phyloP scores from a whole-genome alignment of 2,329 filamentous ascomycete species.

The Helicocarpus griseus region DNA sequence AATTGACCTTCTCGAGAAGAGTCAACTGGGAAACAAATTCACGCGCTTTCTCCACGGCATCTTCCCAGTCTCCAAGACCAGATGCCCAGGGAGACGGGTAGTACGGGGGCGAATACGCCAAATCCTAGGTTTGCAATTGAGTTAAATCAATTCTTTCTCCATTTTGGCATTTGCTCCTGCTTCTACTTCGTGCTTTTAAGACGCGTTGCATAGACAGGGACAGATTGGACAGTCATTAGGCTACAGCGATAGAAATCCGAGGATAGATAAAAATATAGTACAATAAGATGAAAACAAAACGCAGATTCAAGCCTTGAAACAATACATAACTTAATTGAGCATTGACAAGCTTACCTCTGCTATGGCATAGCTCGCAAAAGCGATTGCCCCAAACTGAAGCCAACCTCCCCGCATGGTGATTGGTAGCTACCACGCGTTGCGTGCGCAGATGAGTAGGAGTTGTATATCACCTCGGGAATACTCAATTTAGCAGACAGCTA shows the following conservation, averaged over 20 bases:
- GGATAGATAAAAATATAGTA: background rate
- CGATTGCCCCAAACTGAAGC: conserved; percentile 24
- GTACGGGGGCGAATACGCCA: conserved; percentile 49
- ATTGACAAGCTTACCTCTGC: conserved; percentile 20
- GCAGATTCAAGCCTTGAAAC: background rate
- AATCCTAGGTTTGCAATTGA: background rate
- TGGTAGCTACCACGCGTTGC: no score
- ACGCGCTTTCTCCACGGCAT: conserved; percentile 65
- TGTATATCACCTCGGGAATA: background rate
- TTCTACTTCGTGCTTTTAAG: background rate
- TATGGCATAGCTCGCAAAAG: conserved; percentile 23
- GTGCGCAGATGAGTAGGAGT: background rate
- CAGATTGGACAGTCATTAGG: background rate
- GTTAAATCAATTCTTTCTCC: background rate
- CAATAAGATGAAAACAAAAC: background rate
- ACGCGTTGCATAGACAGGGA: background rate
- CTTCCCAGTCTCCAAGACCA: conserved; percentile 62
- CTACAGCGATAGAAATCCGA: background rate
- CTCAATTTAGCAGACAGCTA: no score
- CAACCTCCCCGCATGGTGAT: conserved; percentile 26
- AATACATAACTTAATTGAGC: background rate
- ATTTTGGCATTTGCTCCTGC: background rate
- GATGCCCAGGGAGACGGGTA: conserved; percentile 87
- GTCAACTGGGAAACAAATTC: conserved; percentile 76
- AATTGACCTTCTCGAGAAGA: conserved; percentile 80